Evolutionary conservation across 805 yeast species (phyloP).

Genomic region (Zygosaccharomyces lentus): DNA sequence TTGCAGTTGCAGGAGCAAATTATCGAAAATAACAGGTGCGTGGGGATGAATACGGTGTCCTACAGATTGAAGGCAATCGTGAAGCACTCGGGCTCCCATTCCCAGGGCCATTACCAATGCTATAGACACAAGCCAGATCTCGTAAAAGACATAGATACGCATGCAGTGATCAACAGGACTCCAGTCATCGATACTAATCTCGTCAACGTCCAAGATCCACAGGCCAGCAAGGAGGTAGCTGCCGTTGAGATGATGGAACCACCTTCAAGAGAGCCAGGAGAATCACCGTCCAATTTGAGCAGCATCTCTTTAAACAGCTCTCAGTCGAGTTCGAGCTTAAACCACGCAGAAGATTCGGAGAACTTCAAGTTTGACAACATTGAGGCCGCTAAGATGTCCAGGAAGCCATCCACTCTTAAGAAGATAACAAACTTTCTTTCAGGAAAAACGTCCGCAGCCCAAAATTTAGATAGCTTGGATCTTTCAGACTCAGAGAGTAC

Average conservation of each 20-base stretch:
- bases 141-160: conserved; percentile 28
- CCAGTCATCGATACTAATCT: conserved; percentile 27
- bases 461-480: conserved; percentile 1
- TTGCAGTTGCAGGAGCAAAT: conserved; percentile 44
- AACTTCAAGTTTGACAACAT: conserved; percentile 17
- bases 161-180: conserved; percentile 29
- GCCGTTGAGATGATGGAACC: conserved; percentile 6
- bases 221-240: conserved; percentile 1
- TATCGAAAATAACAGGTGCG: conserved; percentile 18
- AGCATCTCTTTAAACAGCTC: background rate
- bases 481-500: background rate
- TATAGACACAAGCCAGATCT: conserved; percentile 69
- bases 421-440: conserved; percentile 23
- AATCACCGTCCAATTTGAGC: background rate
- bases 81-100: conserved; percentile 84
- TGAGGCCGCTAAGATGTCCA: conserved; percentile 13
- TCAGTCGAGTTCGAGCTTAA: background rate
- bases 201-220: conserved; percentile 4
- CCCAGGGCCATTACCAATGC: conserved; percentile 88
- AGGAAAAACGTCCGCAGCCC: conserved; percentile 17
- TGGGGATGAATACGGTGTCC: conserved; percentile 31
- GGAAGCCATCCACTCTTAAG: conserved; percentile 19
- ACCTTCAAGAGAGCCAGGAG: background rate
- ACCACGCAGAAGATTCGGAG: conserved; percentile 10
- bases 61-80: conserved; percentile 69